Percentiles rank a stretch among this genome's conserved stretches.
Evolutionary conservation across 108 stramenopile genomes (phyloP).

Genomic region (Bacterosira constricta): DNA sequence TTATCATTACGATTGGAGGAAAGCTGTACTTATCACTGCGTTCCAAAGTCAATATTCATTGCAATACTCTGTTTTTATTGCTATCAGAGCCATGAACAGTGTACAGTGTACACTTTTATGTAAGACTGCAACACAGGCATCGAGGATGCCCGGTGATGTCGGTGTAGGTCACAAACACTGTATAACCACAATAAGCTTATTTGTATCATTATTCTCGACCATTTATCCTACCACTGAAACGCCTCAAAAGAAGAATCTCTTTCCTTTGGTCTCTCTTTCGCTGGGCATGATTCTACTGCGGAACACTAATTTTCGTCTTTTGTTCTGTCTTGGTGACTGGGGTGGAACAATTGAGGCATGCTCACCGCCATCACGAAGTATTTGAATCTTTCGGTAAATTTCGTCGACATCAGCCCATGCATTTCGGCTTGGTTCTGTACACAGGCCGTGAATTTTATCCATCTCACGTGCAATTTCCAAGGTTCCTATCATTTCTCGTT

Average conservation of each 20-base stretch:
- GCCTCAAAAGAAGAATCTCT: neutral
- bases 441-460: constrained; percentile 34
- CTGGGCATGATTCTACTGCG: neutral
- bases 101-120: too few species aligned
- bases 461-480: constrained; percentile 30
- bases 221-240: too few species aligned
- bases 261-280: neutral
- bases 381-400: constrained; percentile 34
- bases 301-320: neutral
- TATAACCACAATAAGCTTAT: too few species aligned
- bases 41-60: too few species aligned
- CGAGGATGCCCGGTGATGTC: too few species aligned
- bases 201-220: too few species aligned
- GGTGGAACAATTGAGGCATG: neutral
- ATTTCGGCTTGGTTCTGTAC: constrained; percentile 28
- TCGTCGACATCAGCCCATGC: constrained; percentile 32
- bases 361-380: neutral
- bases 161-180: too few species aligned
- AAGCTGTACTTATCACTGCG: too few species aligned
- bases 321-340: neutral
- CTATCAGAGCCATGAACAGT: too few species aligned
- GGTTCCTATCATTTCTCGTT: constrained; percentile 22
- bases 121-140: too few species aligned
- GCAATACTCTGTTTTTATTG: too few species aligned
- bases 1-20: too few species aligned